Evolutionary conservation across 2,329 filamentous ascomycete genomes (phyloP), one percentile per base, ranked within the genome.

Genomic region (Harringtonia lauricola): DNA sequence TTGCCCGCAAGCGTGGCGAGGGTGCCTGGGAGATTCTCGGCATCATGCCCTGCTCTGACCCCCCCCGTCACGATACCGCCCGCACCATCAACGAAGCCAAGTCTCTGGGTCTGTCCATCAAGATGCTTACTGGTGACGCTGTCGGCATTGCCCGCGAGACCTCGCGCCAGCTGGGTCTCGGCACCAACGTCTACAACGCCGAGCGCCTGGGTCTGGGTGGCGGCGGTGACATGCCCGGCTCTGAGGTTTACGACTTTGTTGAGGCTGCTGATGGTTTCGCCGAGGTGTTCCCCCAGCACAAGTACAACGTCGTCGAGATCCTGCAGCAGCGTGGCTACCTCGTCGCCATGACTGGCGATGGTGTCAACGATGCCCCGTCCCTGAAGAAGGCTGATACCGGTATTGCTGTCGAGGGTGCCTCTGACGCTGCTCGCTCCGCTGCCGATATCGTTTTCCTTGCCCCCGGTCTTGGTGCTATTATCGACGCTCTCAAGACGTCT

Each of bases 331-430:
- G 87, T 78, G 87, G 87, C 53, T 89, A 94, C 67, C 78, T 94
- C 34, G 87, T 94, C 67, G 88, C 87, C 62, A 94, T 95, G 88
- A 95, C 87, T 66, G 87, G 87, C 73, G 88, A 94, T 55, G 87
- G 87, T 76, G 87, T 94, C 68, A 94, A 94, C 68, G 87, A 94
- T 65, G 87, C 87, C 52, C 86, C 87, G 51, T 94, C 86, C 26
- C 72, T 94, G 60, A 94, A 94, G 72, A 94, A 89, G 72, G 87
- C 87, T n/a, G 86, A 95, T 68, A 94, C 86, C 57, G 88, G 88
- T 74, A 94, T 95, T 68, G 88, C 88, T 51, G 87, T 95, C 57
- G 86, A 94, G 70, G 87, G 87, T 70, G 81, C 88, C 49, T 92
- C 86, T 24, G 88, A 94, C 61, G 88, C 87, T 60, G 88, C 88